Percentiles rank a stretch among this genome's conserved stretches.
These are phyloP conservation scores for Amanita phalloides DNA, from an alignment of 768 basidiomycete species.

Conservation along the genomic window DNA sequence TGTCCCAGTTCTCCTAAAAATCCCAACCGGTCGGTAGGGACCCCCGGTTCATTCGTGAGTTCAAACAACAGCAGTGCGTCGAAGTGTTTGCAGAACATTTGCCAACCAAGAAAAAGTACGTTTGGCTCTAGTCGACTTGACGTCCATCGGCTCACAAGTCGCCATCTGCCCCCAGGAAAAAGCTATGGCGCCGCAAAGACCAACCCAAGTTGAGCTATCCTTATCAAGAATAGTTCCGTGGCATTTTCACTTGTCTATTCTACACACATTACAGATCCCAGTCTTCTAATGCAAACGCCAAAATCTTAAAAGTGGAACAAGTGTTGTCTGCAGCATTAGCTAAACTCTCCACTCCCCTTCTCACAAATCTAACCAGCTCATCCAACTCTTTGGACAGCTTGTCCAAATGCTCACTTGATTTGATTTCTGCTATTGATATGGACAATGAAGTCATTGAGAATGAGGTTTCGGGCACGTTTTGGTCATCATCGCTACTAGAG, in stretches of 20 bases:
- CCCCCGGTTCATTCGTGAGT: constrained; percentile 89
- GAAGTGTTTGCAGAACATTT: constrained; percentile 84
- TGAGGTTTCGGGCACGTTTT: constrained; percentile 24
- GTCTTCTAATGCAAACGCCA: constrained; percentile 71
- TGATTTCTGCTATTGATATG: constrained; percentile 30
- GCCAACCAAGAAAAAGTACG: constrained; percentile 85
- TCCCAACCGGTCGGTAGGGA: constrained; percentile 45
- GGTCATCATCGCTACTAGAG: constrained; percentile 37
- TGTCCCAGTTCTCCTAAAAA: not conserved
- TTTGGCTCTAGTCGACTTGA: constrained; percentile 6
- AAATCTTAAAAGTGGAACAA: constrained; percentile 53
- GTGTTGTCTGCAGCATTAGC: constrained; percentile 45
- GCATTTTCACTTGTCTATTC: not conserved
- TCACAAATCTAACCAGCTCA: constrained; percentile 56
- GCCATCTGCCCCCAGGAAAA: constrained; percentile 46
- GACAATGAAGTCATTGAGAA: constrained; percentile 20
- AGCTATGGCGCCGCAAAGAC: constrained; percentile 85
- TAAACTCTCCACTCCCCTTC: constrained; percentile 59
- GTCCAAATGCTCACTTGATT: constrained; percentile 40
- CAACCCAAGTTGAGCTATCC: constrained; percentile 83
- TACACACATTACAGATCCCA: constrained; percentile 46
- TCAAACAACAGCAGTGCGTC: constrained; percentile 74
- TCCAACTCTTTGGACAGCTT: constrained; percentile 63
- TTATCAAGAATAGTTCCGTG: constrained; percentile 51
- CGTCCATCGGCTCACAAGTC: constrained; percentile 6